Evolutionary conservation across 2,329 filamentous ascomycete species (phyloP).

Genomic region (Tolypocladium tropicale): DNA sequence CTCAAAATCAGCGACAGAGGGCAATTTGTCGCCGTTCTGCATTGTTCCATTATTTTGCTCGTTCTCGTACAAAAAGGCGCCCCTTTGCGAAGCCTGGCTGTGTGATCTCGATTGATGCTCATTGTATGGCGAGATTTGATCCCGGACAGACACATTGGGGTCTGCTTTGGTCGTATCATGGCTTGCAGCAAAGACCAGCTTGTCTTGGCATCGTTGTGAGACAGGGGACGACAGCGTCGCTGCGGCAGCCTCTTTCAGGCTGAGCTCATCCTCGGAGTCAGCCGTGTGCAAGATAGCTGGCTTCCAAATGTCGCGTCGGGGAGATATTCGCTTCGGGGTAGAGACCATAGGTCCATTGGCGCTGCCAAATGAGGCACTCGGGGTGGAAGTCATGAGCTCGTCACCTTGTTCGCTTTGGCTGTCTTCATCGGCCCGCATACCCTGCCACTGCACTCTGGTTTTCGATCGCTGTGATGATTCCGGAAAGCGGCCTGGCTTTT

Average conservation of each 20-base stretch:
- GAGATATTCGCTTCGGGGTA: conserved; percentile 7
- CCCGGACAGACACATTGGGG: not conserved
- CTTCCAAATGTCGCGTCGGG: conserved; percentile 4
- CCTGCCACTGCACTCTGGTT: not conserved
- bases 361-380: conserved; percentile 2
- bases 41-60: not conserved
- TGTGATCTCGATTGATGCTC: not conserved
- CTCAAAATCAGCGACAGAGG: conserved; percentile 3
- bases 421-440: not conserved
- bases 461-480: not conserved
- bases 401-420: conserved; percentile 7
- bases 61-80: not conserved
- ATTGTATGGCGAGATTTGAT: conserved; percentile 1
- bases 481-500: not conserved
- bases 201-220: conserved; percentile 10
- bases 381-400: conserved; percentile 5
- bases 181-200: not conserved
- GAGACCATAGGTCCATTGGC: not conserved
- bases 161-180: not conserved
- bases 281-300: not conserved
- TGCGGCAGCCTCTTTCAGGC: conserved; percentile 7
- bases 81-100: too few species aligned
- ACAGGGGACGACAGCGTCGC: conserved; percentile 16
- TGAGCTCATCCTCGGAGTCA: conserved; percentile 7
- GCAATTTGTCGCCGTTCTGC: not conserved